Percentiles rank a stretch among this genome's conserved stretches.
These are phyloP conservation scores for Talaromyces pinophilus DNA, from an alignment of 2,329 filamentous ascomycete genomes.

Conservation along the genomic window DNA sequence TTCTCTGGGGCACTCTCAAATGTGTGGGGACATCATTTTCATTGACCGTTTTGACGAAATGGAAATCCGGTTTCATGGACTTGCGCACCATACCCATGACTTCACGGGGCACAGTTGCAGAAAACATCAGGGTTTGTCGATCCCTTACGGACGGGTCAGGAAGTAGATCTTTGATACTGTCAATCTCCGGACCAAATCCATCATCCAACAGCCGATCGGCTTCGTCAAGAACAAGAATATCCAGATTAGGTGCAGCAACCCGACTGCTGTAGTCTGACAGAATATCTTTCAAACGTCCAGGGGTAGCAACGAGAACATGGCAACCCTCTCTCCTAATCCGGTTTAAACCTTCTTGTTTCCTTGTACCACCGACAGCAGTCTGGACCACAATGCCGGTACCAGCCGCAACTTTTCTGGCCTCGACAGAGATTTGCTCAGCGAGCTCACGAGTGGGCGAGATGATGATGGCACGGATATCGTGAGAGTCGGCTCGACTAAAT, in stretches of 20 bases:
- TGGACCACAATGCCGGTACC: constrained; percentile 69
- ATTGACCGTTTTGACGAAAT: constrained; percentile 86
- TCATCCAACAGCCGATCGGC: constrained; percentile 68
- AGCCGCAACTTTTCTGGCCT: constrained; percentile 68
- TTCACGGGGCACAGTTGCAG: constrained; percentile 82
- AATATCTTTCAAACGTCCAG: constrained; percentile 82
- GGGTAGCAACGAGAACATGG: constrained; percentile 86
- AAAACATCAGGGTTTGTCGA: constrained; percentile 92
- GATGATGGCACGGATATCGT: constrained; percentile 61
- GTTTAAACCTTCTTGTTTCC: constrained; percentile 68
- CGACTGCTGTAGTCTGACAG: constrained; percentile 65
- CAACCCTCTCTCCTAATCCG: constrained; percentile 74
- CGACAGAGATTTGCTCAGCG: constrained; percentile 65
- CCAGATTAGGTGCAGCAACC: constrained; percentile 64
- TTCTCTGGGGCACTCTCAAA: constrained; percentile 76
- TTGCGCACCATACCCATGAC: constrained; percentile 76
- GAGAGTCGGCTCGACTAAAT: constrained; percentile 30
- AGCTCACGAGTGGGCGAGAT: constrained; percentile 65
- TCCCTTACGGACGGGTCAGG: constrained; percentile 64
- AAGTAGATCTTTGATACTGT: constrained; percentile 61
- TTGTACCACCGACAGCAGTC: constrained; percentile 88
- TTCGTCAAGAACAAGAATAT: constrained; percentile 64
- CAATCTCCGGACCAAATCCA: constrained; percentile 67
- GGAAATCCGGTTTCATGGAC: constrained; percentile 79
- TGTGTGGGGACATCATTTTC: constrained; percentile 84